Percentiles rank a stretch among this genome's conserved stretches.
Conservation (phyloP, 2,329 filamentous ascomycete genomes). For the Calonectria hawksworthii region DNA sequence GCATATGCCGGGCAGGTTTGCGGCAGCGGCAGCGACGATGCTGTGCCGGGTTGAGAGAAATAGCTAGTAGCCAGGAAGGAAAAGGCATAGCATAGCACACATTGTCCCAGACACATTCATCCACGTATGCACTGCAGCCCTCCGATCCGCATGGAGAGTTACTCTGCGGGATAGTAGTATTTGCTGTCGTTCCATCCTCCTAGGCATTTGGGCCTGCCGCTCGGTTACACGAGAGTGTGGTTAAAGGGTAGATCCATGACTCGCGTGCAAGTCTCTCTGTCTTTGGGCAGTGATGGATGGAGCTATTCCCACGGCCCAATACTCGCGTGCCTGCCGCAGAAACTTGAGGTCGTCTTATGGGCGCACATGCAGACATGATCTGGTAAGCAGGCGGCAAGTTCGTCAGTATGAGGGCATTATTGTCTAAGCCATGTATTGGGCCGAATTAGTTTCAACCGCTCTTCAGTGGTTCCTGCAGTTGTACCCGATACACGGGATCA, state of each 20-base stretch:
- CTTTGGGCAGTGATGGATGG: slow-evolving; percentile 18
- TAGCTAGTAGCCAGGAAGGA: not conserved
- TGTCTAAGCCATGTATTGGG: not conserved
- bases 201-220: not conserved
- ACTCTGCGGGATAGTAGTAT: not conserved
- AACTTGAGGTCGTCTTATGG: not conserved
- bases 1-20: slow-evolving; percentile 38
- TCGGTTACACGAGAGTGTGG: slow-evolving; percentile 5
- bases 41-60: slow-evolving; percentile 15
- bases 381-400: not conserved
- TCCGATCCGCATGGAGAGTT: not conserved
- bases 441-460: not conserved
- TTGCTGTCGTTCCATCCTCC: slow-evolving; percentile 8
- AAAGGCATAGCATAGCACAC: not conserved
- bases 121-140: not conserved
- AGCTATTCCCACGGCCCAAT: slow-evolving; percentile 13
- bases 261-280: slow-evolving; percentile 1
- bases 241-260: not conserved
- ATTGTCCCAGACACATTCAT: not conserved
- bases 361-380: slow-evolving; percentile 10
- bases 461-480: slow-evolving; percentile 25
- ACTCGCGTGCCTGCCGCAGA: slow-evolving; percentile 1
- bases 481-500: slow-evolving; percentile 11
- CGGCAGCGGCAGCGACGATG: slow-evolving; percentile 34
- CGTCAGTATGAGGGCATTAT: not conserved